Conservation (phyloP, 106 monocot species). For the Dioscorea dumetorum region DNA sequence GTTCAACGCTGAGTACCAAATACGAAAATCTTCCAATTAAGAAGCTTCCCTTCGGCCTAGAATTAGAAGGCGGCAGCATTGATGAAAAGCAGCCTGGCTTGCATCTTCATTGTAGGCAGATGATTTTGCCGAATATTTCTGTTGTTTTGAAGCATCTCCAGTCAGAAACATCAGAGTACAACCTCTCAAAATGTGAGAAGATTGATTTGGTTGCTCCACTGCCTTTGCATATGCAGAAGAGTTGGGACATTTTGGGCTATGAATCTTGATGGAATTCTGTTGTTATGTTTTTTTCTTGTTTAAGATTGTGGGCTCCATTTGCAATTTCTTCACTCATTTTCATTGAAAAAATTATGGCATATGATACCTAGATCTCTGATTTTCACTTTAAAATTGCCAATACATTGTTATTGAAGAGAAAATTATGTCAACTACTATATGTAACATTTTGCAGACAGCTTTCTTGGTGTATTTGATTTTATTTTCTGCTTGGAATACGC, state of each 20-base stretch:
- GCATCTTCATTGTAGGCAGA: slow-evolving; percentile 86
- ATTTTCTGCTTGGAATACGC: too few relatives aligned
- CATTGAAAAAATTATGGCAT: too few relatives aligned
- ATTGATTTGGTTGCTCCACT: slow-evolving; percentile 69
- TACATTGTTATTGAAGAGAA: too few relatives aligned
- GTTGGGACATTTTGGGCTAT: slow-evolving; percentile 61
- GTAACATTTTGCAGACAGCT: too few relatives aligned
- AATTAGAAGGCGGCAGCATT: slow-evolving; percentile 48
- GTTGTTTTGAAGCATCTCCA: slow-evolving; percentile 30
- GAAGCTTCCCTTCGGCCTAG: slow-evolving; percentile 49
- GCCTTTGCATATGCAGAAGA: slow-evolving; percentile 65
- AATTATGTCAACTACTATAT: too few relatives aligned
- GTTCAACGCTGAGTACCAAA: neutral
- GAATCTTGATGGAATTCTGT: neutral
- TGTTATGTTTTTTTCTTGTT: neutral
- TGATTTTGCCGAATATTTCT: slow-evolving; percentile 67
- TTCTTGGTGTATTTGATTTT: too few relatives aligned
- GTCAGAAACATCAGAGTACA: slow-evolving; percentile 10
- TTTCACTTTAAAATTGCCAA: too few relatives aligned
- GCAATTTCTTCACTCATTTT: too few relatives aligned
- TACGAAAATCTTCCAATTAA: slow-evolving; percentile 3
- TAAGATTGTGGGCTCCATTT: neutral
- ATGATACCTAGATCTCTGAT: too few relatives aligned
- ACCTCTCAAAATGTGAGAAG: slow-evolving; percentile 43
- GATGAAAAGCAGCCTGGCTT: slow-evolving; percentile 44